Base-by-base conservation (phyloP, 208 protist species). In the Trichomonas tenax region DNA sequence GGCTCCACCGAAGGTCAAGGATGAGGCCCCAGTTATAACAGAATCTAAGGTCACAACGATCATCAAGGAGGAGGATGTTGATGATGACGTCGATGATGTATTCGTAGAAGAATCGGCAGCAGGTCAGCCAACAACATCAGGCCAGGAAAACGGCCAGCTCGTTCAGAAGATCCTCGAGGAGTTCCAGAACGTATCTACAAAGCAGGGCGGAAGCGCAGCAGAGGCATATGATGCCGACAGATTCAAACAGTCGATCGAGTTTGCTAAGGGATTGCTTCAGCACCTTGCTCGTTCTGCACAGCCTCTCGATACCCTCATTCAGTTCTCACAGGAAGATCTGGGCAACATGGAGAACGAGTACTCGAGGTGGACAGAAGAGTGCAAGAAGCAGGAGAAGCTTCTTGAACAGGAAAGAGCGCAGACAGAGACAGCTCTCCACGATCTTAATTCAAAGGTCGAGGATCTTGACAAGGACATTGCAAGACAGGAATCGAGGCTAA, bases 331-430 rank as follows among this genome's bases (percentile, higher is more conserved):
- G 31, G 86, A 93, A 93, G 86, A 93, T 93, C 31, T 93, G 0
- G 86, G 86, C n/a, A 93, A 93, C 15, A 93, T 93, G 86, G 86
- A 93, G 46, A 93, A 93, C 26, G 86, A 93, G 46, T 93, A 51
- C 44, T 58, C 41, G 15, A 34, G 86, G 31, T 93, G 86, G 86
- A 51, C 86, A 34, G 86, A 34, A 38, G 86, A 93, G 44, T 93
- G 86, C 86, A 44, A 93, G 15, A 93, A 51, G 31, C 86, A 93
- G 44, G 40, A 93, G 31, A 93, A 40, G 44, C 31, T 26, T 51
- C 44, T 93, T 4, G 86, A 93, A 38, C 23, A 93, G 8, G 86
- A 93, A 51, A 93, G 86, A 93, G 17, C 17, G 10, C 31, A 14
- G 31, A 93, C 86, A 38, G 86, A 93, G 15, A 23, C 11, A 51